Conservation (phyloP, 257 asterid genomes). For the Coffea canephora region DNA sequence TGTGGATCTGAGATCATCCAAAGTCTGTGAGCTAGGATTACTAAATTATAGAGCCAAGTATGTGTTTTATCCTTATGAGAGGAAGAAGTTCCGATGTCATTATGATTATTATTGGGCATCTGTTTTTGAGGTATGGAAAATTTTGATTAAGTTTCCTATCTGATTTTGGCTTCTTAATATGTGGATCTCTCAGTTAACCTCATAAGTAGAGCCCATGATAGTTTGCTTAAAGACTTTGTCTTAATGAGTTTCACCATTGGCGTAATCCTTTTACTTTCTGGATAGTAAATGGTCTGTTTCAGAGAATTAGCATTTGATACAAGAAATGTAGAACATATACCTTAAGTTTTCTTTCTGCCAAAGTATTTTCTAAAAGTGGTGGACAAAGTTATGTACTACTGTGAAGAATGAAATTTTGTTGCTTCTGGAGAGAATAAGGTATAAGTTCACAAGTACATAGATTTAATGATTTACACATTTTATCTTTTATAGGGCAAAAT, state of each 20-base stretch:
- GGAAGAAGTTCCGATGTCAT: slow-evolving; percentile 80
- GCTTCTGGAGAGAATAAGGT: neutral
- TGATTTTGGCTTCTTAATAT: neutral
- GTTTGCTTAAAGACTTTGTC: neutral
- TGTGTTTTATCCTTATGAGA: slow-evolving; percentile 73
- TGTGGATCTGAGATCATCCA: slow-evolving; percentile 91
- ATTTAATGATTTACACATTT: neutral
- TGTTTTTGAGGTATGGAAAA: slow-evolving; percentile 59
- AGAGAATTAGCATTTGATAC: neutral
- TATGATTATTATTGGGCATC: slow-evolving; percentile 99
- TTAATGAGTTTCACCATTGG: neutral
- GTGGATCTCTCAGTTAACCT: neutral
- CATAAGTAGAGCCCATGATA: neutral
- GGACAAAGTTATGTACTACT: neutral
- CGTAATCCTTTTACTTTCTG: neutral
- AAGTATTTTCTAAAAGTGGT: neutral
- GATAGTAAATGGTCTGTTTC: neutral
- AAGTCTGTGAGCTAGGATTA: slow-evolving; percentile 93
- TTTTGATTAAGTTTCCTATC: neutral
- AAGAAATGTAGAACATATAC: neutral
- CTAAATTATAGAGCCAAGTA: slow-evolving; percentile 82
- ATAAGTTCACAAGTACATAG: neutral
- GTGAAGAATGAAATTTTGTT: neutral
- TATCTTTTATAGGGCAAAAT: neutral
- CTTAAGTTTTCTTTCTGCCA: neutral